Percentiles rank a stretch among this genome's conserved stretches.
Evolutionary conservation across 2,329 filamentous ascomycete genomes (phyloP).

Genomic region (Fusarium mexicanum): DNA sequence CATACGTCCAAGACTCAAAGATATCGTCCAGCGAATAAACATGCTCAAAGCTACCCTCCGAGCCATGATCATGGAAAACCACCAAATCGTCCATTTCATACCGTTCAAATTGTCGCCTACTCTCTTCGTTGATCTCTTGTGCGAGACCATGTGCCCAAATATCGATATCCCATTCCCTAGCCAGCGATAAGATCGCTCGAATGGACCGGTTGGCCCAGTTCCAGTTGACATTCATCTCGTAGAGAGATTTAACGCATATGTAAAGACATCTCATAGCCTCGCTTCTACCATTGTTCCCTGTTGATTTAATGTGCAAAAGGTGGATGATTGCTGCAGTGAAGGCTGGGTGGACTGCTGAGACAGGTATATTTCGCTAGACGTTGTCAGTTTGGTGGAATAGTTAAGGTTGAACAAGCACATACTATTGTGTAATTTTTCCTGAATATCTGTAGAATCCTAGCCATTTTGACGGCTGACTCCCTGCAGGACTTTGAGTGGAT

Average conservation of each 20-base stretch:
- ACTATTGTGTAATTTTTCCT: conserved; percentile 26
- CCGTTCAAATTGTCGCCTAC: conserved; percentile 18
- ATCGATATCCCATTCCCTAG: conserved; percentile 23
- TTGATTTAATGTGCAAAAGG: conserved; percentile 20
- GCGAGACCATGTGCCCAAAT: conserved; percentile 17
- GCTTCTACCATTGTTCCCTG: not conserved
- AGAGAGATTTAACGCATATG: conserved; percentile 21
- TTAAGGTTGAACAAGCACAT: not conserved
- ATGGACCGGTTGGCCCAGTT: conserved; percentile 31
- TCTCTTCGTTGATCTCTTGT: conserved; percentile 21
- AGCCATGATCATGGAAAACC: not conserved
- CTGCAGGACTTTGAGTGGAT: conserved; percentile 25
- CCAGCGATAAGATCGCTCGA: conserved; percentile 22
- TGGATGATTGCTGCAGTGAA: conserved; percentile 32
- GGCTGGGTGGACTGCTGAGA: conserved; percentile 26
- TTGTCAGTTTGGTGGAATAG: not conserved
- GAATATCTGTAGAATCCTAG: conserved; percentile 29
- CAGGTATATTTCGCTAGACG: conserved; percentile 11
- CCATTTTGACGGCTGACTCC: conserved; percentile 16
- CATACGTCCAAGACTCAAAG: conserved; percentile 30
- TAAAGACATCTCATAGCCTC: conserved; percentile 24
- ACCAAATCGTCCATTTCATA: conserved; percentile 17
- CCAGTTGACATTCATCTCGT: conserved; percentile 34
- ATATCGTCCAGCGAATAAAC: conserved; percentile 24
- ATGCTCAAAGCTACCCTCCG: not conserved